phyloP scores from a whole-genome alignment of 768 basidiomycete genomes.

The Terana coerulea region DNA sequence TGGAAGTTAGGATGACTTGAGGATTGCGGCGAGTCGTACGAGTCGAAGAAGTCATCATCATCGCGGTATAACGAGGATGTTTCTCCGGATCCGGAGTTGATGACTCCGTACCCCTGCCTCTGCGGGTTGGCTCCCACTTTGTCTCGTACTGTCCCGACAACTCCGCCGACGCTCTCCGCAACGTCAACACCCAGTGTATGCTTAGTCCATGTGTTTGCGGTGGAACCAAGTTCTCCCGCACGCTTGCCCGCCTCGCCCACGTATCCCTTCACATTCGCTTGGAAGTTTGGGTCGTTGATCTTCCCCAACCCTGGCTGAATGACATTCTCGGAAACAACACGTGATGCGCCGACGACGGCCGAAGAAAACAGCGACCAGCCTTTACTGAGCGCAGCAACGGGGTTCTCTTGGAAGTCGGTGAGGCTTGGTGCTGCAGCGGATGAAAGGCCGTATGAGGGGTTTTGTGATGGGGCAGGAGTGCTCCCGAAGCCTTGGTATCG shows the following conservation, averaged over 20 bases:
- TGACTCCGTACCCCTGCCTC: conserved; percentile 33
- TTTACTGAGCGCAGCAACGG: conserved; percentile 80
- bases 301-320: conserved; percentile 87
- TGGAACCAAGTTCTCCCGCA: conserved; percentile 56
- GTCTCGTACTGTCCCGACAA: conserved; percentile 63
- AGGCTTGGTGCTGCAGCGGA: conserved; percentile 79
- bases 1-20: background rate
- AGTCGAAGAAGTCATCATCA: conserved; percentile 57
- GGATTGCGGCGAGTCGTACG: conserved; percentile 32
- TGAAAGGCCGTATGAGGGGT: conserved; percentile 70
- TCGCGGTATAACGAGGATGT: conserved; percentile 59
- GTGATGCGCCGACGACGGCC: conserved; percentile 75
- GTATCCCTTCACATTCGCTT: conserved; percentile 71
- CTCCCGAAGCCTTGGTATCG: conserved; percentile 91
- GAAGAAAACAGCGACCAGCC: conserved; percentile 96
- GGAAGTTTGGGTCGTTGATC: conserved; percentile 76
- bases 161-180: conserved; percentile 67
- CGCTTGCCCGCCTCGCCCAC: conserved; percentile 63
- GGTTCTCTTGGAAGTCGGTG: conserved; percentile 82
- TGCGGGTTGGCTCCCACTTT: conserved; percentile 52
- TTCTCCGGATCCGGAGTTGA: conserved; percentile 47
- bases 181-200: conserved; percentile 81
- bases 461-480: conserved; percentile 64
- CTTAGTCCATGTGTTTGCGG: conserved; percentile 78
- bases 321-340: conserved; percentile 78